Evolutionary conservation across 805 yeast species (phyloP).

Genomic region (Priceomyces carsonii): DNA sequence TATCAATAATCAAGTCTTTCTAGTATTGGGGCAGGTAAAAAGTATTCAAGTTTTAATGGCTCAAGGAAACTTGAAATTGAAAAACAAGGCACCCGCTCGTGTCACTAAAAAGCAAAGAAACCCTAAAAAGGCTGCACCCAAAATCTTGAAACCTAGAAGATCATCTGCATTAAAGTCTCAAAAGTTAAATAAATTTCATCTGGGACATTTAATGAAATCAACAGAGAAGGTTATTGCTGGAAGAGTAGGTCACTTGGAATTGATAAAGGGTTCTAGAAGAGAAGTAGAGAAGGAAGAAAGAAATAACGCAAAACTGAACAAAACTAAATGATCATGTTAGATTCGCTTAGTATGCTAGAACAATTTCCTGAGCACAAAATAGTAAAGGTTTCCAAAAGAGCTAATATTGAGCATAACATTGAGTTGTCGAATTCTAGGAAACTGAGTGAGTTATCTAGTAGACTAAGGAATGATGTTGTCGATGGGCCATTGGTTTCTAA

Average conservation of each 20-base stretch:
- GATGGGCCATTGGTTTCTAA: not conserved
- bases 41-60: slow-evolving; percentile 48
- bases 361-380: not conserved
- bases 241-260: slow-evolving; percentile 91
- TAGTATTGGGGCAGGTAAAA: not conserved
- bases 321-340: not conserved
- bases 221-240: slow-evolving; percentile 88
- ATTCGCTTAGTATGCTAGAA: not conserved
- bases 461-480: slow-evolving; percentile 1
- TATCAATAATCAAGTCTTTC: not conserved
- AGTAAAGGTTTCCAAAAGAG: not conserved
- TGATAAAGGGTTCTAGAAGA: slow-evolving; percentile 88
- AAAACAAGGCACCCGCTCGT: slow-evolving; percentile 49
- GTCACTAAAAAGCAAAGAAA: slow-evolving; percentile 66
- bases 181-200: slow-evolving; percentile 58
- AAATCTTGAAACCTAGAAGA: slow-evolving; percentile 67
- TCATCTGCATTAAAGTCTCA: slow-evolving; percentile 46
- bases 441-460: not conserved
- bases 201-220: slow-evolving; percentile 51
- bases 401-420: not conserved
- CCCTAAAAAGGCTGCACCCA: slow-evolving; percentile 71
- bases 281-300: slow-evolving; percentile 66
- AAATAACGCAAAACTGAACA: slow-evolving; percentile 21
- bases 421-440: not conserved
- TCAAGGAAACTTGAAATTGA: slow-evolving; percentile 68